These are phyloP conservation scores for Xylaria sp. DNA, from an alignment of 2,329 filamentous ascomycete genomes.

Conservation along the genomic window DNA sequence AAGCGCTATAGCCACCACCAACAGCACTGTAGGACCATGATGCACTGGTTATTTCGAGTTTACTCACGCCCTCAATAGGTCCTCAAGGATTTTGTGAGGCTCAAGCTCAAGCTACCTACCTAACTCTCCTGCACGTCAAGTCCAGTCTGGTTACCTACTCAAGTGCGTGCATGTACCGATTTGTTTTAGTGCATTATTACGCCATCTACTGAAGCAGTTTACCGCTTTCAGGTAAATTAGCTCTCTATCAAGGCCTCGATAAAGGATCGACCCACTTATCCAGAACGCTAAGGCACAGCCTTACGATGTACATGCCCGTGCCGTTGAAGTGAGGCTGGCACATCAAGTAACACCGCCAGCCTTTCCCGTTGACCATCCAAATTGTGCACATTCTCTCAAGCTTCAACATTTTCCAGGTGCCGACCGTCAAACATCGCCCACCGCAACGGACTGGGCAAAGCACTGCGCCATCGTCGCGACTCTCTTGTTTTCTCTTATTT, in stretches of 20 bases:
- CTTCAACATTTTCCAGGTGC: neutral
- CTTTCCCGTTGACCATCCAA: conserved; percentile 18
- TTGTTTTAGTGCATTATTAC: neutral
- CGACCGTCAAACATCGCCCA: conserved; percentile 15
- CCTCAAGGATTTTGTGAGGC: neutral
- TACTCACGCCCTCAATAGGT: too few species aligned
- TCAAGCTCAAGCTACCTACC: neutral
- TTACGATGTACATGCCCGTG: neutral
- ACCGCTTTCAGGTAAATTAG: neutral
- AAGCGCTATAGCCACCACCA: too few species aligned
- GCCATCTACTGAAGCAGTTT: neutral
- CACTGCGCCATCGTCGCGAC: conserved; percentile 14
- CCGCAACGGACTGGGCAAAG: conserved; percentile 7
- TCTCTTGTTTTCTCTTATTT: conserved; percentile 4
- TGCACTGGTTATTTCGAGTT: too few species aligned
- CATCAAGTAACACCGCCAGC: conserved; percentile 18
- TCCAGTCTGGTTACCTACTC: too few species aligned
- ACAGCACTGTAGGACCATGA: too few species aligned
- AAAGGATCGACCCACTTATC: neutral
- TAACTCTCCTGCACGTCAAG: too few species aligned
- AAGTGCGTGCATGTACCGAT: neutral
- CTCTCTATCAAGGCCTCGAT: neutral
- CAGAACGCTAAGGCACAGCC: neutral
- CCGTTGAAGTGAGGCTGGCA: conserved; percentile 17
- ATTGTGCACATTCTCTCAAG: conserved; percentile 27